These are phyloP conservation scores for Nicotiana rustica DNA, from an alignment of 305 asterid species.

Conservation along the genomic window DNA sequence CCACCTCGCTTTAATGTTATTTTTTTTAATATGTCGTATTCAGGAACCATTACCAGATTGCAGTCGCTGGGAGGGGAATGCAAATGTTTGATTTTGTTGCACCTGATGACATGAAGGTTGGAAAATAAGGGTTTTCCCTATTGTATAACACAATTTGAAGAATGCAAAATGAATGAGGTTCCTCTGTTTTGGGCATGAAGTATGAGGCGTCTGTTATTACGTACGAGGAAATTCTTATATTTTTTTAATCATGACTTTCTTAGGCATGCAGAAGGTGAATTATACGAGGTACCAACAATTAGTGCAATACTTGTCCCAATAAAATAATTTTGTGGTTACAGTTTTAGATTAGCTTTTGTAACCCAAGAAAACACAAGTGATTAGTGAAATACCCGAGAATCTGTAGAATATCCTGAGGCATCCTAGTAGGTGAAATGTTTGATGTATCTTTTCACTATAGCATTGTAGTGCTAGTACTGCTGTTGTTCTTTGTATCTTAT, in stretches of 20 bases:
- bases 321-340: slow-evolving; percentile 19
- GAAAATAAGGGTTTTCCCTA: slow-evolving; percentile 19
- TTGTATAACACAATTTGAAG: background rate
- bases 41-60: slow-evolving; percentile 84
- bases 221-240: background rate
- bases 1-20: background rate
- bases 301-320: background rate
- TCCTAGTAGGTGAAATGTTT: slow-evolving; percentile 15
- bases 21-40: slow-evolving; percentile 11
- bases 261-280: background rate
- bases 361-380: slow-evolving; percentile 13
- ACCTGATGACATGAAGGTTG: slow-evolving; percentile 33
- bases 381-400: slow-evolving; percentile 11
- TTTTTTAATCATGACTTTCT: background rate
- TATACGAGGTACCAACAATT: background rate
- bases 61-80: slow-evolving; percentile 98
- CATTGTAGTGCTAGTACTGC: background rate
- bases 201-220: background rate
- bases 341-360: slow-evolving; percentile 12
- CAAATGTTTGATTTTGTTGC: slow-evolving; percentile 79
- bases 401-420: slow-evolving; percentile 6
- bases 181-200: slow-evolving; percentile 3
- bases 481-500: background rate
- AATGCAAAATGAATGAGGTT: background rate
- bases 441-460: background rate